Evolutionary conservation across 805 yeast species (phyloP), one percentile per base, ranked within the genome.

Genomic region (Candida ficus): DNA sequence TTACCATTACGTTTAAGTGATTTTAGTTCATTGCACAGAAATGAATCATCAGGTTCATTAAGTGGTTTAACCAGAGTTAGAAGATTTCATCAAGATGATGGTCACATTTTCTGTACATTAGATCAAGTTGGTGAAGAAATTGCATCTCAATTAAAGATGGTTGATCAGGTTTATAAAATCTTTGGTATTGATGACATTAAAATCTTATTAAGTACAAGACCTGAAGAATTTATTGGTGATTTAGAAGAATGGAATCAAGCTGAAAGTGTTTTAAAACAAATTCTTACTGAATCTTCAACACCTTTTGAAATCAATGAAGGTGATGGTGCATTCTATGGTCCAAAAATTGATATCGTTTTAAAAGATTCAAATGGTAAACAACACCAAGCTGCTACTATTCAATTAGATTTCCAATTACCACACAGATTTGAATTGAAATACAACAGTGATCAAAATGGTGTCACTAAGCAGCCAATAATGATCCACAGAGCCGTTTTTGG

Each of bases 281-380:
- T 86, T 1, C 61, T 93, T 35, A 67, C 81, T 38, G 52, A 61
- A 11, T 63, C 71, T 11, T 80, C 80, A 1, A 64, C 69, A 31
- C 59, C 66, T 5, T 90, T 96, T 95, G 58, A 71, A 14, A 52
- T 86, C 8, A 80, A 89, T 49, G 86, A 80, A 46, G 96, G 95
- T n/a, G 99, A 93, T 61, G 99, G 99, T 26, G 99, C 85, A 7
- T 79, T 79, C 60, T 93, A 93, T 64, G 99, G 99, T 0, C 99
- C 99, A 22, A 91, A 91, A 58, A 88, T 93, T 45, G 99, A 93
- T 61, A 74, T 93, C 33, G 67, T 86, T 39, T 75, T 93, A 38
- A 77, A 77, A 7, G 99, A 93, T 63, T 81, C 83, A 25, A 77
- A 74, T 37, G 83, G 81, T 1, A 89, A 88, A 52, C 73, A 76